Conservation (phyloP, 345 rosid genomes). For the Turnera subulata region DNA sequence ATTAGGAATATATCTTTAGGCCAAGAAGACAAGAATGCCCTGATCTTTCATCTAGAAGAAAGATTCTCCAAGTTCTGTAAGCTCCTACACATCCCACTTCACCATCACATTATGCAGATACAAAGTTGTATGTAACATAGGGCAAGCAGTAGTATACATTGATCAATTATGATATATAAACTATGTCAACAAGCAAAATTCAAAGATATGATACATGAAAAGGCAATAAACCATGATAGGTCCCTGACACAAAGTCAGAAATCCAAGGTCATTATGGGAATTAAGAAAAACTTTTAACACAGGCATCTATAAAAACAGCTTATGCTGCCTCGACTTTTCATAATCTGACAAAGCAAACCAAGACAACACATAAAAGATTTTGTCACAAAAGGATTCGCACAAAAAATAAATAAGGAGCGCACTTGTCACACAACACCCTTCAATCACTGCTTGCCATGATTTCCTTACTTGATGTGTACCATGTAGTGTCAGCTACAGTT, state of each 20-base stretch:
- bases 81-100: conserved; percentile 3
- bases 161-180: neutral
- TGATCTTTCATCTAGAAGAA: neutral
- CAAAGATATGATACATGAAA: neutral
- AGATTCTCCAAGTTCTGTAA: conserved; percentile 2
- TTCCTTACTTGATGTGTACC: conserved; percentile 53
- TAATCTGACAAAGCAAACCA: conserved; percentile 24
- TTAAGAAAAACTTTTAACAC: conserved; percentile 11
- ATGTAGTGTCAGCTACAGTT: conserved; percentile 72
- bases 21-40: conserved; percentile 32
- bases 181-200: neutral
- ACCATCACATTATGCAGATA: conserved; percentile 11
- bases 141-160: neutral
- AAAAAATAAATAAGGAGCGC: conserved; percentile 1
- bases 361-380: conserved; percentile 15
- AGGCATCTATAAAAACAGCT: conserved; percentile 29
- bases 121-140: neutral
- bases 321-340: conserved; percentile 20
- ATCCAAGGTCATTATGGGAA: conserved; percentile 32
- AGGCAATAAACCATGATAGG: conserved; percentile 4
- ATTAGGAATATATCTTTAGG: conserved; percentile 34
- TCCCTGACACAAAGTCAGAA: conserved; percentile 3
- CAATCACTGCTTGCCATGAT: conserved; percentile 39
- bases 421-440: neutral
- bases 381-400: conserved; percentile 11